phyloP scores from a whole-genome alignment of 768 basidiomycete species.

The Rhizopogon vulgaris region DNA sequence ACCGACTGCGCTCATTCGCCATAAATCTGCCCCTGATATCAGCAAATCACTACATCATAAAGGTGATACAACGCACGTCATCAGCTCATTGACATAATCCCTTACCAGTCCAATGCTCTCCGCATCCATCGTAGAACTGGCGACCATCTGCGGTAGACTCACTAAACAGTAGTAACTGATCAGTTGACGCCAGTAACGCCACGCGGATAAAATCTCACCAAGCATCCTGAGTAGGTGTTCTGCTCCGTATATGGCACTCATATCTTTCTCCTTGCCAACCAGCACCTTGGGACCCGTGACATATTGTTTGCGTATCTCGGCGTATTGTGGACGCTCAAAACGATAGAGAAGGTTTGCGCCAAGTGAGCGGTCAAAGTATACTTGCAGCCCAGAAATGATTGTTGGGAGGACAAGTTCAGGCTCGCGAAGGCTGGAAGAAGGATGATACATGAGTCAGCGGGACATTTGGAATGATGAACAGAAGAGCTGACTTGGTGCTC shows the following conservation, averaged over 20 bases:
- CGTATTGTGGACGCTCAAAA: constrained; percentile 92
- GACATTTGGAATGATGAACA: not conserved
- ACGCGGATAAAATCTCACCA: constrained; percentile 47
- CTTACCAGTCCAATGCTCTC: constrained; percentile 78
- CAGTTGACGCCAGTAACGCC: not conserved
- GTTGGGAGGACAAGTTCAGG: constrained; percentile 69
- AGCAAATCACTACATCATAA: not conserved
- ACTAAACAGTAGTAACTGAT: constrained; percentile 42
- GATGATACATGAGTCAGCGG: not conserved
- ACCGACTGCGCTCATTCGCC: constrained; percentile 60
- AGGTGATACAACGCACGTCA: constrained; percentile 47
- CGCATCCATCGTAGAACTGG: constrained; percentile 82
- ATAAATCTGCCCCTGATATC: constrained; percentile 53
- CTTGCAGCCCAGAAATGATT: constrained; percentile 75
- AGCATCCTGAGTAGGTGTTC: constrained; percentile 91
- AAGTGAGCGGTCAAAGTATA: constrained; percentile 91
- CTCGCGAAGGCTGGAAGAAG: constrained; percentile 50
- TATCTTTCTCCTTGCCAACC: constrained; percentile 68
- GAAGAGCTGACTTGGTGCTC: constrained; percentile 37
- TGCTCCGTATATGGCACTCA: constrained; percentile 89
- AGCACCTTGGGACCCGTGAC: constrained; percentile 68
- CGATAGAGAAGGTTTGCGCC: constrained; percentile 90
- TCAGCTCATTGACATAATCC: constrained; percentile 87
- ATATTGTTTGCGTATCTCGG: constrained; percentile 65
- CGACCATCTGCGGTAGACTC: constrained; percentile 86